A percentile compares a stretch with the other conserved stretches of the same genome.
Conservation (phyloP, 2,329 filamentous ascomycete species). For the Xylariaceae sp. region DNA sequence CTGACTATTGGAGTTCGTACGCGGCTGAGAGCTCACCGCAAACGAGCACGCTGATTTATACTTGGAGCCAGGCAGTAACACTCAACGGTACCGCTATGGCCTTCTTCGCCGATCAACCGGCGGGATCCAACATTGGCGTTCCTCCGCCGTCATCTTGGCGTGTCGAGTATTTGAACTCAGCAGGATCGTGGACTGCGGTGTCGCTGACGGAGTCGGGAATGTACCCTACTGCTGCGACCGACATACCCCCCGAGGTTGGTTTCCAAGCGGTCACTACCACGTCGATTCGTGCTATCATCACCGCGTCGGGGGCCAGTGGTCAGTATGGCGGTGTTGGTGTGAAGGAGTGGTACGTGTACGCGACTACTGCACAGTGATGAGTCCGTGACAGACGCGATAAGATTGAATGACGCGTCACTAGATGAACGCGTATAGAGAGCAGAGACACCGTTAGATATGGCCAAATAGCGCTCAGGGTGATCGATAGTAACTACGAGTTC, state of each 20-base stretch:
- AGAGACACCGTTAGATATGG: too few species aligned
- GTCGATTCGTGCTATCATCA: slow-evolving; percentile 20
- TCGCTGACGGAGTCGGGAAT: slow-evolving; percentile 18
- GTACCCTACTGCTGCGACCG: slow-evolving; percentile 26
- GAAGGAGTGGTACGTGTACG: slow-evolving; percentile 26
- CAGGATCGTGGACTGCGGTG: slow-evolving; percentile 21
- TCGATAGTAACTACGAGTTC: too few species aligned
- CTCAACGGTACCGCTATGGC: slow-evolving; percentile 29
- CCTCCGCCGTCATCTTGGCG: slow-evolving; percentile 28
- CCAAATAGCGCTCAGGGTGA: too few species aligned
- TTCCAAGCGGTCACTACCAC: slow-evolving; percentile 27
- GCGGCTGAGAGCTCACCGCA: slow-evolving; percentile 28
- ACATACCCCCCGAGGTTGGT: slow-evolving; percentile 26
- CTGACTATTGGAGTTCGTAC: slow-evolving; percentile 37
- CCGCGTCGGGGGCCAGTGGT: slow-evolving; percentile 19
- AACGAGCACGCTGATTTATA: slow-evolving; percentile 29
- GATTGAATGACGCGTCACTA: too few species aligned
- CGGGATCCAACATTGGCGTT: slow-evolving; percentile 28
- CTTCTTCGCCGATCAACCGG: slow-evolving; percentile 31
- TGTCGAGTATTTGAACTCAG: slow-evolving; percentile 23
- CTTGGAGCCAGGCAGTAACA: slow-evolving; percentile 27
- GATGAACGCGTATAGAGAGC: too few species aligned
- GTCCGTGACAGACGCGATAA: too few species aligned
- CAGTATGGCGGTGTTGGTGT: slow-evolving; percentile 24
- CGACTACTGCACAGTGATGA: slow-evolving; percentile 13